Evolutionary conservation across 805 yeast genomes (phyloP).

Genomic region (Alloascoidea hylecoeti): DNA sequence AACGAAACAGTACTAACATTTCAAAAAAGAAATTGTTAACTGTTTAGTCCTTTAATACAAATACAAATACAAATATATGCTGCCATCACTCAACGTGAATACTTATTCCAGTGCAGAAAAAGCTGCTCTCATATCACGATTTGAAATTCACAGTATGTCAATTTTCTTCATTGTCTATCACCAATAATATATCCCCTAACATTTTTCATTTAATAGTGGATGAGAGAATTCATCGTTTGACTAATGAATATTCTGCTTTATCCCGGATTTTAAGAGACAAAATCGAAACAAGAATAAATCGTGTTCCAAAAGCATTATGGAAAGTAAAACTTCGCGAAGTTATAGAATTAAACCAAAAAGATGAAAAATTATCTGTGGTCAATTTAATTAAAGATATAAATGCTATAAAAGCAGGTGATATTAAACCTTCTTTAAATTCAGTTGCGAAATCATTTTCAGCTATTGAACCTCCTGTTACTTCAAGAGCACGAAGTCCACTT

Average conservation of each 20-base stretch:
- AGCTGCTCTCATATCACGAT: background rate
- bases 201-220: slow-evolving; percentile 14
- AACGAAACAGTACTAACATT: slow-evolving; percentile 4
- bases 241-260: slow-evolving; percentile 13
- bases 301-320: slow-evolving; percentile 33
- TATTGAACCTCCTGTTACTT: no score
- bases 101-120: background rate
- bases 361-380: background rate
- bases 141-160: background rate
- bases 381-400: background rate
- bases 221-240: slow-evolving; percentile 15
- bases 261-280: slow-evolving; percentile 19
- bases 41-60: slow-evolving; percentile 5
- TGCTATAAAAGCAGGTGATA: no score
- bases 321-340: slow-evolving; percentile 23
- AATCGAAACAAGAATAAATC: slow-evolving; percentile 27
- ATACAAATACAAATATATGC: slow-evolving; percentile 5
- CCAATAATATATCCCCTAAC: background rate
- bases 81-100: background rate
- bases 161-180: background rate
- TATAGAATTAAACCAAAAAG: background rate
- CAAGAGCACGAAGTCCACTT: no score
- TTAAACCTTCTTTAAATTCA: no score
- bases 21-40: slow-evolving; percentile 3
- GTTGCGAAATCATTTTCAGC: no score